A percentile compares a stretch with the other conserved stretches of the same genome.
Conservation (phyloP, 2,329 filamentous ascomycete species). For the Amylocarpus encephaloides region DNA sequence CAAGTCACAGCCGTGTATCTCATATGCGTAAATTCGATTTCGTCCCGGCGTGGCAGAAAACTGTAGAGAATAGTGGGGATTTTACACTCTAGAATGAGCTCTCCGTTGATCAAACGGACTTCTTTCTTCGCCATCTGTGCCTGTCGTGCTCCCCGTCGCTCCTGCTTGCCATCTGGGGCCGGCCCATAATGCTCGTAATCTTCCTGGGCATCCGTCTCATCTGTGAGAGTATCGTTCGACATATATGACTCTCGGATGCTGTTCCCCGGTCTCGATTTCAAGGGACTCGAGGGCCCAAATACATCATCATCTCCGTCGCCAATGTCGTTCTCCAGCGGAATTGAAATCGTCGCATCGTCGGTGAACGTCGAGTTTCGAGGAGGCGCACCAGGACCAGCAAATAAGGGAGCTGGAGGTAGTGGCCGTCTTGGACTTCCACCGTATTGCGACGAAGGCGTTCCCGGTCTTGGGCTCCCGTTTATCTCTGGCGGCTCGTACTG, state of each 20-base stretch:
- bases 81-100: slow-evolving; percentile 96
- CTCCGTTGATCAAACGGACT: slow-evolving; percentile 92
- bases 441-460: slow-evolving; percentile 84
- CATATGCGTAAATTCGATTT: slow-evolving; percentile 97
- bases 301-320: slow-evolving; percentile 61
- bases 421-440: slow-evolving; percentile 82
- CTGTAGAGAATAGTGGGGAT: slow-evolving; percentile 98
- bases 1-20: slow-evolving; percentile 98
- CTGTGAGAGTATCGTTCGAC: slow-evolving; percentile 28
- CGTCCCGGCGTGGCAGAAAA: slow-evolving; percentile 86
- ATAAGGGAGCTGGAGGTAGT: slow-evolving; percentile 81
- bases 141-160: slow-evolving; percentile 76
- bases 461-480: slow-evolving; percentile 83
- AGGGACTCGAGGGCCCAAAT: slow-evolving; percentile 53
- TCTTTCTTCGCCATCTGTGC: slow-evolving; percentile 90
- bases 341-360: slow-evolving; percentile 65
- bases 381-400: slow-evolving; percentile 50
- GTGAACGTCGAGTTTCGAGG: slow-evolving; percentile 47
- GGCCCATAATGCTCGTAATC: slow-evolving; percentile 80
- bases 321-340: slow-evolving; percentile 55
- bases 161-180: slow-evolving; percentile 79
- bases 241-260: slow-evolving; percentile 35
- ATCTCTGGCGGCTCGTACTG: slow-evolving; percentile 83
- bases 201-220: slow-evolving; percentile 32
- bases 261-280: slow-evolving; percentile 19